Base-by-base conservation (phyloP, 2,329 filamentous ascomycete species). In the Diatrype stigma region DNA sequence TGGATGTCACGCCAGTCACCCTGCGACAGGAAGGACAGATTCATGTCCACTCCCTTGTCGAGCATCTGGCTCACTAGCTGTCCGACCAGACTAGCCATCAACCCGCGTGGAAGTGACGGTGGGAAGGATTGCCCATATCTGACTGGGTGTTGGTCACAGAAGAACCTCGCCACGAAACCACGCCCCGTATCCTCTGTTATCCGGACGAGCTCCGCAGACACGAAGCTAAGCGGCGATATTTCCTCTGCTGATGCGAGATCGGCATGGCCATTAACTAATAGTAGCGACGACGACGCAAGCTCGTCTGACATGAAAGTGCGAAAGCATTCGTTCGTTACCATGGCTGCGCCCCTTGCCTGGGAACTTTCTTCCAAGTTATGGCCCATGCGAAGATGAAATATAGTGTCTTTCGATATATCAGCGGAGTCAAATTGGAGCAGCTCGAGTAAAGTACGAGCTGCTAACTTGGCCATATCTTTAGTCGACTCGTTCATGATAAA, bases 61-160 rank as follows among this genome's bases (percentile, higher is more conserved):
- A 51, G 35, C 50, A 59, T 56, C 19, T 56, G 48, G 21, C 21
- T 21, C 3, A 57, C 22, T 3, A 59, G 50, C 47, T 59, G 55
- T 12, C 48, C 50, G 21, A 54, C 30, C 8, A 57, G 50, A 34
- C 50, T 59, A 2, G 47, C 38, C 37, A 57, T 51, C 22, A 57
- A 23, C 3, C 22, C 45, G 8, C 32, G 22, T 28, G 44, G n/a
- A 11, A 45, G 38, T 23, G 50, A 40, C 8, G 51, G 28, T 42
- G 48, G 19, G 2, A n/a, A 34, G 2, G 48, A 46, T 1, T 22
- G n/a, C 7, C 37, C 40, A 32, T 34, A 12, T 28, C 40, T 49
- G 2, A 53, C 53, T 6, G 32, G 48, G 45, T 57, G 53, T 26
- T 46, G 49, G 42, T 50, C 51, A 40, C 55, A 57, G 47, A 59